These are phyloP conservation scores for Laguncularia racemosa DNA, from an alignment of 345 rosid genomes.

Conservation along the genomic window DNA sequence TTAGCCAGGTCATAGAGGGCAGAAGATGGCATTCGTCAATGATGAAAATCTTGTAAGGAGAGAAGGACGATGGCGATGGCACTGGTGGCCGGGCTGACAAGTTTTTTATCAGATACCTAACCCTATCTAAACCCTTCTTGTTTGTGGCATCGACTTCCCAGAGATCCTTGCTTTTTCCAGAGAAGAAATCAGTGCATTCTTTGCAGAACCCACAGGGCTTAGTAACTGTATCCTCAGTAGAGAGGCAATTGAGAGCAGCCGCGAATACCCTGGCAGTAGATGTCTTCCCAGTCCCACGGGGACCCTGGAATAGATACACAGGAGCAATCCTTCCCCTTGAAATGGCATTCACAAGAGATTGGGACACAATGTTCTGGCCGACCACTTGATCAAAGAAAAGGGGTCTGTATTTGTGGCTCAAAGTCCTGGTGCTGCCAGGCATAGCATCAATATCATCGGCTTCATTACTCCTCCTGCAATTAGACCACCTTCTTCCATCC, in stretches of 20 bases:
- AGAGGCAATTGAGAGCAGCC: conserved; percentile 73
- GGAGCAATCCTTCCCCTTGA: conserved; percentile 79
- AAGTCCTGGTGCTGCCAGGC: conserved; percentile 54
- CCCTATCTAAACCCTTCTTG: conserved; percentile 58
- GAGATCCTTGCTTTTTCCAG: conserved; percentile 59
- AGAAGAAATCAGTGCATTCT: conserved; percentile 63
- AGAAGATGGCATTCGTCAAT: conserved; percentile 89
- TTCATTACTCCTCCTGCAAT: conserved; percentile 62
- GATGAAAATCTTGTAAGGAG: conserved; percentile 60
- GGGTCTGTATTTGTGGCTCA: conserved; percentile 89
- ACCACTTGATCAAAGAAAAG: conserved; percentile 72
- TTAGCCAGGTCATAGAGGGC: conserved; percentile 83
- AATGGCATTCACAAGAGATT: conserved; percentile 66
- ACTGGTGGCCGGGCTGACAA: conserved; percentile 30
- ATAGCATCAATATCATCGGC: conserved; percentile 66
- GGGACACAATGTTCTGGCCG: conserved; percentile 89
- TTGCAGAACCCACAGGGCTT: conserved; percentile 89
- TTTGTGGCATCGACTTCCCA: conserved; percentile 79
- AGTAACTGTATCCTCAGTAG: conserved; percentile 33
- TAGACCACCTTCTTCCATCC: conserved; percentile 97
- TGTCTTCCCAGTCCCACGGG: conserved; percentile 92
- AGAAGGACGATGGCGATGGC: conserved; percentile 23
- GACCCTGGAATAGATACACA: conserved; percentile 93
- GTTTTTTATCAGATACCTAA: conserved; percentile 54
- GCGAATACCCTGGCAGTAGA: conserved; percentile 85